phyloP scores from a whole-genome alignment of 2,329 filamentous ascomycete species.

The Lecanicillium sp. region DNA sequence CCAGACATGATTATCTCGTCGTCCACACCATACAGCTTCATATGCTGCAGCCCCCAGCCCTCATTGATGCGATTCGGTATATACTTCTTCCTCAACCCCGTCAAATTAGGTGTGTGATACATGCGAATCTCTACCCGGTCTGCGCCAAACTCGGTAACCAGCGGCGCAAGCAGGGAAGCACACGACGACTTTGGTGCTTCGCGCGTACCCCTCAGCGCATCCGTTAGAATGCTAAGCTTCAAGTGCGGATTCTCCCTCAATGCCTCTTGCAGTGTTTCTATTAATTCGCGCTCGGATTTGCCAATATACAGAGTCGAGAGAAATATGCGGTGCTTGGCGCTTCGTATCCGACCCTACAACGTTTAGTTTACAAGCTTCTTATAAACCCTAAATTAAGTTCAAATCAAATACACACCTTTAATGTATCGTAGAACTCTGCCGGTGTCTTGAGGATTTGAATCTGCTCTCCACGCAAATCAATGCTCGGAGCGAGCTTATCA shows the following conservation, averaged over 20 bases:
- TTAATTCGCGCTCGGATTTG: constrained; percentile 83
- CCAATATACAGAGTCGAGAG: constrained; percentile 96
- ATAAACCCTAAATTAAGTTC: no score
- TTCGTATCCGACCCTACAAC: constrained; percentile 65
- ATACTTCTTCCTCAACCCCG: constrained; percentile 72
- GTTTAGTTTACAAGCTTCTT: constrained; percentile 4
- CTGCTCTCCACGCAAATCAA: constrained; percentile 73
- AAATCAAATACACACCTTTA: constrained; percentile 57
- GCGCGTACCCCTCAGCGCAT: constrained; percentile 82
- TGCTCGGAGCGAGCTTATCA: constrained; percentile 83
- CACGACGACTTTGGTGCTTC: constrained; percentile 81
- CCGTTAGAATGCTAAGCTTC: constrained; percentile 81
- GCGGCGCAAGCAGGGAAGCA: constrained; percentile 75
- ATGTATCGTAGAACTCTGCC: constrained; percentile 78
- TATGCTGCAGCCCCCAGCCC: constrained; percentile 96
- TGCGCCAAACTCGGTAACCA: constrained; percentile 76
- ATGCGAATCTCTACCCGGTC: constrained; percentile 87
- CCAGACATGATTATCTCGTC: constrained; percentile 93
- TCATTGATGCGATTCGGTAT: constrained; percentile 91
- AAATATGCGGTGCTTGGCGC: constrained; percentile 73
- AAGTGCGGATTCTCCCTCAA: constrained; percentile 67
- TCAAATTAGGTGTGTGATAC: constrained; percentile 96
- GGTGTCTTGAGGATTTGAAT: constrained; percentile 74
- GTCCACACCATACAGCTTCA: constrained; percentile 96
- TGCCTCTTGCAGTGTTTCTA: constrained; percentile 67